A percentile compares a stretch with the other conserved stretches of the same genome.
Evolutionary conservation across 164 flowering plant genomes (phyloP).

Genomic region (Vitis riparia): DNA sequence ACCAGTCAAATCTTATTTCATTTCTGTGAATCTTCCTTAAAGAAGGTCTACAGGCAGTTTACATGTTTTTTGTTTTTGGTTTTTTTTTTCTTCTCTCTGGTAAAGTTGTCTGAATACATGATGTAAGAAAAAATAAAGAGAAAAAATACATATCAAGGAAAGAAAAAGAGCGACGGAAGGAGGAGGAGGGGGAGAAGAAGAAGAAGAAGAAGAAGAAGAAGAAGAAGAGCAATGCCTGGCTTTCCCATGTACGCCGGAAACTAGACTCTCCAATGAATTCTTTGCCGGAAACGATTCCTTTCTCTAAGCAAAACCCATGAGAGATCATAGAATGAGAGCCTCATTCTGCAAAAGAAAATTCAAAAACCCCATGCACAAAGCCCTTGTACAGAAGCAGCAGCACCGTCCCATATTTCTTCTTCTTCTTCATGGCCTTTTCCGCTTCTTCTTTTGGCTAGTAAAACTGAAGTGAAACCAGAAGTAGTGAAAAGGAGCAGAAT

Average conservation of each 20-base stretch:
- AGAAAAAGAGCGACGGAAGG: background rate
- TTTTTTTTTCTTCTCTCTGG: background rate
- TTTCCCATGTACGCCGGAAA: conserved; percentile 39
- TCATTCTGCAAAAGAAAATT: background rate
- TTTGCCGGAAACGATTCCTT: conserved; percentile 2
- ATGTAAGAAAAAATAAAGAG: background rate
- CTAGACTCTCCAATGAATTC: conserved; percentile 6
- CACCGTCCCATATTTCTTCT: conserved; percentile 8
- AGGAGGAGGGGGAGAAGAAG: background rate
- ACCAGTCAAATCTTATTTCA: conserved; percentile 14
- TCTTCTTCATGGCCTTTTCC: conserved; percentile 6
- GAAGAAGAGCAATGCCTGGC: conserved; percentile 31
- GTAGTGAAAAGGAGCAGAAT: background rate
- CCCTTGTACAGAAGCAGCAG: background rate
- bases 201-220: background rate
- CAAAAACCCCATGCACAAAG: background rate
- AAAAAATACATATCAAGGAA: background rate
- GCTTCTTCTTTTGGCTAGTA: background rate
- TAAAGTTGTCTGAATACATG: no score
- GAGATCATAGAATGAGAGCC: background rate
- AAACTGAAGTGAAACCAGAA: background rate
- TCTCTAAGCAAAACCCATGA: background rate
- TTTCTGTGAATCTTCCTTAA: background rate
- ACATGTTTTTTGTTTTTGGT: background rate
- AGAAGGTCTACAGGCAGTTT: background rate